Conservation (phyloP, 352 stramenopile species). For the Globisporangium rhizosaccharum region DNA sequence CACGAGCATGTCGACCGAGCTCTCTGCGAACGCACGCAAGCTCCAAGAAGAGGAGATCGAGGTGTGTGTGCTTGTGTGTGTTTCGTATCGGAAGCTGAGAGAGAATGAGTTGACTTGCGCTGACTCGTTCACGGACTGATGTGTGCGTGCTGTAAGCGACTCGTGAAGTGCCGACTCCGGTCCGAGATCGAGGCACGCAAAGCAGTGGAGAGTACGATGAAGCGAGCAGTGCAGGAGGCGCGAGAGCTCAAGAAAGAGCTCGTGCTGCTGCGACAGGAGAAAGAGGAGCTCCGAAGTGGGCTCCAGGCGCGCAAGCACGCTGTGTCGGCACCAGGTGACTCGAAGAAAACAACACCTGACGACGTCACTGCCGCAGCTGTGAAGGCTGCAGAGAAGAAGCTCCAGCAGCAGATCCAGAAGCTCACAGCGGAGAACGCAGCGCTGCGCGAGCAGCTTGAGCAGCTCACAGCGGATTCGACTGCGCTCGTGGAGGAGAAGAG, state of each 20-base stretch:
- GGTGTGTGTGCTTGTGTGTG: constrained; percentile 15
- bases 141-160: constrained; percentile 21
- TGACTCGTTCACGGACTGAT: background rate
- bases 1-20: constrained; percentile 5
- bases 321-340: constrained; percentile 1
- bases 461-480: constrained; percentile 29
- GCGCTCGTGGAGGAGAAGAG: constrained; percentile 21
- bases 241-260: constrained; percentile 76
- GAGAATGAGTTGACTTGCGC: background rate
- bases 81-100: background rate
- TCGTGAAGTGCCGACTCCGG: constrained; percentile 72
- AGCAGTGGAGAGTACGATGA: constrained; percentile 66
- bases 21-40: constrained; percentile 46
- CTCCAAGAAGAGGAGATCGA: constrained; percentile 60
- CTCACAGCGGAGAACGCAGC: constrained; percentile 18
- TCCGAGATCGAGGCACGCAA: constrained; percentile 74
- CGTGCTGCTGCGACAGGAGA: constrained; percentile 66
- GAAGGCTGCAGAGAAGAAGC: constrained; percentile 31
- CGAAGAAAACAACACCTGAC: background rate
- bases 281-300: constrained; percentile 44
- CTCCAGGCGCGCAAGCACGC: constrained; percentile 13
- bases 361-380: background rate
- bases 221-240: constrained; percentile 62
- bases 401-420: constrained; percentile 26
- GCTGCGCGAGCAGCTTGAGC: constrained; percentile 8